Conservation (phyloP, 1,284 basidiomycete genomes). For the Rhizopogon hawkerae region DNA sequence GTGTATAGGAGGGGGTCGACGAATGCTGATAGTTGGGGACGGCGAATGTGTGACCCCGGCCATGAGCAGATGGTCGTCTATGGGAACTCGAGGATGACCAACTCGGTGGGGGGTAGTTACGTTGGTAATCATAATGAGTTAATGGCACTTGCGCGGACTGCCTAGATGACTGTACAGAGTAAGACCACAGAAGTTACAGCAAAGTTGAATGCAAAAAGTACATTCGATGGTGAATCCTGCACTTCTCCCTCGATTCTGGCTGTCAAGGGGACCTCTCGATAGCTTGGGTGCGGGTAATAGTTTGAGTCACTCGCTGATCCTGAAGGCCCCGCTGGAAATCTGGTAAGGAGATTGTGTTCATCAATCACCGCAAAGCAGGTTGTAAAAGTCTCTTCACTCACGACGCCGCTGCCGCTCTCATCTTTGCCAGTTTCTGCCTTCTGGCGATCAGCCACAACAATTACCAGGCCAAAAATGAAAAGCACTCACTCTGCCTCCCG, state of each 20-base stretch:
- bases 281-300: background rate
- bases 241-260: constrained; percentile 1
- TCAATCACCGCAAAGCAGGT: background rate
- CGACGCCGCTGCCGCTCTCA: background rate
- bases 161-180: background rate
- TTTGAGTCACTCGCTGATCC: background rate
- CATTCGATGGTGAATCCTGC: background rate
- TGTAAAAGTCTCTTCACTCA: background rate
- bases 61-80: background rate
- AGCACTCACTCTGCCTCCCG: constrained; percentile 31
- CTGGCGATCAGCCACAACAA: background rate
- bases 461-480: background rate
- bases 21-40: background rate
- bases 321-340: background rate
- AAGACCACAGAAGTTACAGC: background rate
- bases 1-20: background rate
- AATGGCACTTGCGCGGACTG: background rate
- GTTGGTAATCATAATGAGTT: background rate
- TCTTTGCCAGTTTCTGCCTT: constrained; percentile 1
- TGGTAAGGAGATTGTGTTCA: background rate
- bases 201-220: background rate
- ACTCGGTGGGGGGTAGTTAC: background rate
- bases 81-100: background rate
- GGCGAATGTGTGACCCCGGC: background rate
- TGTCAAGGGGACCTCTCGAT: background rate